Conservation (phyloP, 1,284 basidiomycete species). For the Sphagnurus paluster region DNA sequence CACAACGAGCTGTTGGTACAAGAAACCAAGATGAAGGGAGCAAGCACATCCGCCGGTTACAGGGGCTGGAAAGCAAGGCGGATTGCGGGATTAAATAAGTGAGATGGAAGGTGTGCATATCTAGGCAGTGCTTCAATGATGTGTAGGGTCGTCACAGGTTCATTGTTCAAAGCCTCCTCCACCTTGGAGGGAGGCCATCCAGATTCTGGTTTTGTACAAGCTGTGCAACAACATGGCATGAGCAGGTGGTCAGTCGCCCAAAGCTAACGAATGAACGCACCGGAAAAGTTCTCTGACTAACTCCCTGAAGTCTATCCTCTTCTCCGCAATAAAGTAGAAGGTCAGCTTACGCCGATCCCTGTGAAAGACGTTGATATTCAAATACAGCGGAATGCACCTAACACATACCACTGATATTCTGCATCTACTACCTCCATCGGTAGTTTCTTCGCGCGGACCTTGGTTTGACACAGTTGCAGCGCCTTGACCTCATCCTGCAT, state of each 20-base stretch:
- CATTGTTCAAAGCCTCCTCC: slow-evolving; percentile 37
- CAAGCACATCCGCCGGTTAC: slow-evolving; percentile 12
- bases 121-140: slow-evolving; percentile 11
- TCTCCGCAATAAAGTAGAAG: slow-evolving; percentile 96
- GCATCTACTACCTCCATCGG: slow-evolving; percentile 99
- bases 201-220: slow-evolving; percentile 78
- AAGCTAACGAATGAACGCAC: slow-evolving; percentile 34
- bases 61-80: slow-evolving; percentile 8
- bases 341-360: slow-evolving; percentile 97
- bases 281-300: slow-evolving; percentile 91
- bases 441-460: slow-evolving; percentile 89
- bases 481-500: slow-evolving; percentile 92
- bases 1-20: slow-evolving; percentile 17
- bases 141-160: slow-evolving; percentile 5
- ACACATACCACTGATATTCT: slow-evolving; percentile 93
- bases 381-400: slow-evolving; percentile 3
- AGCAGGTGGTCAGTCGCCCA: not conserved
- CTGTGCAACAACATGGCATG: slow-evolving; percentile 32
- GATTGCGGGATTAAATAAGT: slow-evolving; percentile 11
- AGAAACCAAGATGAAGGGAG: slow-evolving; percentile 10
- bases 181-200: slow-evolving; percentile 69
- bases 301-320: slow-evolving; percentile 96
- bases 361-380: slow-evolving; percentile 8
- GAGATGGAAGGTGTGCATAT: slow-evolving; percentile 16
- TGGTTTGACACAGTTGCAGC: slow-evolving; percentile 85